Conservation (phyloP, 306 rosid species). For the Castanea crenata region DNA sequence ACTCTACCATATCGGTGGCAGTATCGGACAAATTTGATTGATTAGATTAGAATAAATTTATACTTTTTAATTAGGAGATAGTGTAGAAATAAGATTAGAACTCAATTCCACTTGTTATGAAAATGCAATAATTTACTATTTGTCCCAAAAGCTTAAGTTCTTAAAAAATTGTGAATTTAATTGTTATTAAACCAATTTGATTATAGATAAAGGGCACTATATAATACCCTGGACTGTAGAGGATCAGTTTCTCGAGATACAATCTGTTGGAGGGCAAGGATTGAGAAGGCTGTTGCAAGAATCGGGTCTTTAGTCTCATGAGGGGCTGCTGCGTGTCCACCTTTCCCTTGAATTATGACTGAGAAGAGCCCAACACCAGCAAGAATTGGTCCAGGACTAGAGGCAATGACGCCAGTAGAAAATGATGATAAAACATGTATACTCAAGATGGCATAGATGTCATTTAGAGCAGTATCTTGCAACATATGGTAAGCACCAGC, state of each 20-base stretch:
- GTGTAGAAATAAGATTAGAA: too few species aligned
- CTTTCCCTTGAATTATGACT: slow-evolving; percentile 34
- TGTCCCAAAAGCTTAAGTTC: background rate
- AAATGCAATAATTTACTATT: too few species aligned
- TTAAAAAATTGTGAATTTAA: background rate
- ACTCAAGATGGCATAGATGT: slow-evolving; percentile 32
- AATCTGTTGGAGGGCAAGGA: slow-evolving; percentile 46
- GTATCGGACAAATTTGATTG: background rate
- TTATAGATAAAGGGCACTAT: background rate
- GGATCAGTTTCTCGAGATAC: slow-evolving; percentile 44
- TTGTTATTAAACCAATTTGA: background rate
- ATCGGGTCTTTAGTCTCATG: slow-evolving; percentile 35
- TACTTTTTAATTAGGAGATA: too few species aligned
- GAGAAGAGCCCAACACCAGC: slow-evolving; percentile 38
- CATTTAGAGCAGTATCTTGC: slow-evolving; percentile 28
- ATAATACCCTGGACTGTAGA: slow-evolving; percentile 35
- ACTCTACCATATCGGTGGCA: background rate
- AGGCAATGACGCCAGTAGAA: slow-evolving; percentile 39
- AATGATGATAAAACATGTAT: slow-evolving; percentile 34
- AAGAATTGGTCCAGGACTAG: slow-evolving; percentile 36
- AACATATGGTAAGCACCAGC: slow-evolving; percentile 45
- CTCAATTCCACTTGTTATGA: too few species aligned
- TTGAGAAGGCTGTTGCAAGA: slow-evolving; percentile 35
- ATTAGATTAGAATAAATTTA: background rate
- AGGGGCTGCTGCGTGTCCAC: slow-evolving; percentile 43